phyloP scores from a whole-genome alignment of 108 stramenopile species.

The Pseudonitzschia pungens region DNA sequence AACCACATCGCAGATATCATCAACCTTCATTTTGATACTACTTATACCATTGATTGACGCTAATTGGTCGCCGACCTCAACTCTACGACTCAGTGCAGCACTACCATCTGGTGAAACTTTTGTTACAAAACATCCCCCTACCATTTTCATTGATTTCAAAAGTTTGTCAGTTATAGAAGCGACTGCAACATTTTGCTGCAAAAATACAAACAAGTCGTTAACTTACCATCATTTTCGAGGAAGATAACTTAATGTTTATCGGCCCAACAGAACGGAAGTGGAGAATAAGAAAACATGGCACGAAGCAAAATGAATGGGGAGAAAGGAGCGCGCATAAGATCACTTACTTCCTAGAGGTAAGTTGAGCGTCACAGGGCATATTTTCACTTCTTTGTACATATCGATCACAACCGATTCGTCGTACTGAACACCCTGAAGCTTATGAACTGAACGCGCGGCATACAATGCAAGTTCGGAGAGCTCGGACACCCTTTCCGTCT shows the following conservation, averaged over 20 bases:
- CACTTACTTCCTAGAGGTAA: slow-evolving; percentile 77
- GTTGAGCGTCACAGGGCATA: slow-evolving; percentile 56
- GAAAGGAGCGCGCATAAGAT: slow-evolving; percentile 4
- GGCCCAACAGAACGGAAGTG: not conserved
- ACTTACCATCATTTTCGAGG: slow-evolving; percentile 53
- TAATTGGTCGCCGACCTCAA: slow-evolving; percentile 78
- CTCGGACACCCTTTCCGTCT: slow-evolving; percentile 24
- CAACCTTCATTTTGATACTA: slow-evolving; percentile 62
- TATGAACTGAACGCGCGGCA: slow-evolving; percentile 69
- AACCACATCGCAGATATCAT: slow-evolving; percentile 56
- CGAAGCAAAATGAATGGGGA: slow-evolving; percentile 15
- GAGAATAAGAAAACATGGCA: not conserved
- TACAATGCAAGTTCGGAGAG: slow-evolving; percentile 40
- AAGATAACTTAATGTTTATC: slow-evolving; percentile 38
- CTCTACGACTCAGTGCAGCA: slow-evolving; percentile 42
- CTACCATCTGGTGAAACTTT: slow-evolving; percentile 69
- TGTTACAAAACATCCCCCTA: slow-evolving; percentile 71
- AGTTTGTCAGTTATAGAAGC: not conserved
- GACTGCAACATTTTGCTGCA: not conserved
- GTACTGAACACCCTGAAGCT: slow-evolving; percentile 55
- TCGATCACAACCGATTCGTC: slow-evolving; percentile 58
- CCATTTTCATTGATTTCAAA: not conserved
- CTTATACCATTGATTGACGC: slow-evolving; percentile 74
- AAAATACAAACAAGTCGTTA: not conserved
- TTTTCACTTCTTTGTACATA: slow-evolving; percentile 63